A percentile compares a stretch with the other conserved stretches of the same genome.
Conservation (phyloP, 2,329 filamentous ascomycete genomes). For the Gyromitra esculenta region DNA sequence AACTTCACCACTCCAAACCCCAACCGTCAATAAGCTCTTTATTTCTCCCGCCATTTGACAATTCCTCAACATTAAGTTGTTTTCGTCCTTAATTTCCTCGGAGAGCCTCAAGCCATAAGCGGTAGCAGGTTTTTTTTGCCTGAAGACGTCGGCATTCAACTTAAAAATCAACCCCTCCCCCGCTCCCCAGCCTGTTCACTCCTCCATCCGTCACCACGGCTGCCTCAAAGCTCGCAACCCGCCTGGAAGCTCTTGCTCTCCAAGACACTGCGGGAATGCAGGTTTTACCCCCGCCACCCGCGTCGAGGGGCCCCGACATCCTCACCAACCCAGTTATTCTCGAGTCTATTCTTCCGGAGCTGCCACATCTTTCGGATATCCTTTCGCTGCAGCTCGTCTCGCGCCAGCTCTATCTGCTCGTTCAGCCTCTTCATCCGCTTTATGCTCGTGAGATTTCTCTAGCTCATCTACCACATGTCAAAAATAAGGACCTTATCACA, state of each 20-base stretch:
- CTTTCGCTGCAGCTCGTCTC: slow-evolving; percentile 52
- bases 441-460: slow-evolving; percentile 51
- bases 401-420: slow-evolving; percentile 48
- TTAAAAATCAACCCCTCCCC: slow-evolving; percentile 21
- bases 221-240: slow-evolving; percentile 43
- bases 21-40: slow-evolving; percentile 9
- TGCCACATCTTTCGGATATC: slow-evolving; percentile 52
- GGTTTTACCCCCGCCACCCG: slow-evolving; percentile 42
- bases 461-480: slow-evolving; percentile 37
- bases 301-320: slow-evolving; percentile 51
- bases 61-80: slow-evolving; percentile 20
- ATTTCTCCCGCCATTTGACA: slow-evolving; percentile 30
- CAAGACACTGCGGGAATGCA: slow-evolving; percentile 49
- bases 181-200: slow-evolving; percentile 29
- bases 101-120: slow-evolving; percentile 8
- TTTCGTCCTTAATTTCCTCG: not conserved
- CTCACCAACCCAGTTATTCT: slow-evolving; percentile 53
- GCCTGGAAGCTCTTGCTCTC: slow-evolving; percentile 48
- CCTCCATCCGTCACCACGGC: slow-evolving; percentile 49
- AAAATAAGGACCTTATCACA: slow-evolving; percentile 48
- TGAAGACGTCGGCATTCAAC: slow-evolving; percentile 8
- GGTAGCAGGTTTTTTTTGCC: not conserved
- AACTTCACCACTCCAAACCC: slow-evolving; percentile 18
- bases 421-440: slow-evolving; percentile 51
- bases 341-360: slow-evolving; percentile 52